Evolutionary conservation across 2,329 filamentous ascomycete species (phyloP).

Genomic region (Arthrocladium fulminans): DNA sequence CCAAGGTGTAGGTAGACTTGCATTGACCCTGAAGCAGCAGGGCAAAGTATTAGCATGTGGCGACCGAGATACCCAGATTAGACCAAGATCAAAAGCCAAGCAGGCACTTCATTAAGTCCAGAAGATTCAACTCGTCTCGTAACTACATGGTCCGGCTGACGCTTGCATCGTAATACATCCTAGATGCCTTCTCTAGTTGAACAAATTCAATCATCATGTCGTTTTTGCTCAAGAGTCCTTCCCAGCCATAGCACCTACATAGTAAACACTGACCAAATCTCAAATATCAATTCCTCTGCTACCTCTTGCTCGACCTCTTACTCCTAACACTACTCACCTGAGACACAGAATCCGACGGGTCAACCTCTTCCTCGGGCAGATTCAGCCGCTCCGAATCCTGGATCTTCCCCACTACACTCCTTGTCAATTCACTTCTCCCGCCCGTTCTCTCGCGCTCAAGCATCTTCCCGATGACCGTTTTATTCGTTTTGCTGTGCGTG

Average conservation of each 20-base stretch:
- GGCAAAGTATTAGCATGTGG: background rate
- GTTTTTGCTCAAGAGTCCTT: background rate
- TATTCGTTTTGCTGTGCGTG: slow-evolving; percentile 5
- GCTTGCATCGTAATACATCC: too few relatives aligned
- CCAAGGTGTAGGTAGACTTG: slow-evolving; percentile 28
- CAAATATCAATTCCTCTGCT: background rate
- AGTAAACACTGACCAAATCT: background rate
- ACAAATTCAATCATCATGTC: background rate
- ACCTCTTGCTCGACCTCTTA: slow-evolving; percentile 8
- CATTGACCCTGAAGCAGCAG: too few relatives aligned
- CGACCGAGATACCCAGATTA: background rate
- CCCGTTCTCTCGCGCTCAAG: slow-evolving; percentile 6
- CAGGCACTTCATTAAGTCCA: too few relatives aligned
- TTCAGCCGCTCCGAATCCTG: slow-evolving; percentile 17
- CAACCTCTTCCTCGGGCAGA: slow-evolving; percentile 17
- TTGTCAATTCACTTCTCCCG: slow-evolving; percentile 7
- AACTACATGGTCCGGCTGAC: too few relatives aligned
- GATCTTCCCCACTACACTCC: slow-evolving; percentile 19
- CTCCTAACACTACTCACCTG: slow-evolving; percentile 16
- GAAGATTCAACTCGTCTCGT: too few relatives aligned
- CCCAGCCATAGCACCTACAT: background rate
- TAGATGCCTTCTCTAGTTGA: too few relatives aligned
- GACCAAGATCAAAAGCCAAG: background rate
- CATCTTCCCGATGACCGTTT: slow-evolving; percentile 20
- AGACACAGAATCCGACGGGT: slow-evolving; percentile 22